Evolutionary conservation across 2,329 filamentous ascomycete species (phyloP).

Genomic region (Xylariaceae sp.): DNA sequence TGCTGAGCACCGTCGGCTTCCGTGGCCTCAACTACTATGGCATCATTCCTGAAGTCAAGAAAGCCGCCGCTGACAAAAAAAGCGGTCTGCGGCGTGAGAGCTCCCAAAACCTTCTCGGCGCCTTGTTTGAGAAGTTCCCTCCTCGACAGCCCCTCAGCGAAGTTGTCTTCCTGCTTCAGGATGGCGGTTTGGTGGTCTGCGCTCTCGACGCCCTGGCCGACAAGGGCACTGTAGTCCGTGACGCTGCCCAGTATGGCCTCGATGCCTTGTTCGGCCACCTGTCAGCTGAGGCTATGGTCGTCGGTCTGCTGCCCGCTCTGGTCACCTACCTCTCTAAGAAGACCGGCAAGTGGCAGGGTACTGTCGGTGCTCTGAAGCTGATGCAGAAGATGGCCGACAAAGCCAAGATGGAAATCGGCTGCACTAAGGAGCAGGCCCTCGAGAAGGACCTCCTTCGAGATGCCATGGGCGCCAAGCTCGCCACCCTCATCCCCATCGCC

Average conservation of each 20-base stretch:
- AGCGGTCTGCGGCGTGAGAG: slow-evolving; percentile 79
- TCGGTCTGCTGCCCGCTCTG: slow-evolving; percentile 75
- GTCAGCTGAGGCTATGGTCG: slow-evolving; percentile 75
- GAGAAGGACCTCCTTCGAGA: slow-evolving; percentile 89
- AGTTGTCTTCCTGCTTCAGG: slow-evolving; percentile 75
- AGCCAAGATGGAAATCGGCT: slow-evolving; percentile 77
- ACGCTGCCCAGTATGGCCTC: slow-evolving; percentile 89
- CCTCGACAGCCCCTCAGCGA: slow-evolving; percentile 73
- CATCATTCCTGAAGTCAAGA: slow-evolving; percentile 53
- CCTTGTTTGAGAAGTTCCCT: slow-evolving; percentile 87
- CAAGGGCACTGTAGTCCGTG: slow-evolving; percentile 82
- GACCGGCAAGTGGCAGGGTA: slow-evolving; percentile 96
- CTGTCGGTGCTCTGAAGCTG: slow-evolving; percentile 78
- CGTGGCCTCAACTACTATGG: slow-evolving; percentile 51
- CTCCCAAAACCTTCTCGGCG: slow-evolving; percentile 90
- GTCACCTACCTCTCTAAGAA: slow-evolving; percentile 72
- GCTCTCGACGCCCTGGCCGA: slow-evolving; percentile 85
- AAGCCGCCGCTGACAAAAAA: slow-evolving; percentile 92
- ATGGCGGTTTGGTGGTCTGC: slow-evolving; percentile 66
- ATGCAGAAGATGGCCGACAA: slow-evolving; percentile 94
- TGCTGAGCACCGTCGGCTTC: slow-evolving; percentile 52
- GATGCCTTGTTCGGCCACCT: slow-evolving; percentile 81
- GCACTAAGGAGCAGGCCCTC: slow-evolving; percentile 74
- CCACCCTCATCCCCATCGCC: slow-evolving; percentile 82
- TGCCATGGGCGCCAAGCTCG: slow-evolving; percentile 83